These are phyloP conservation scores for Barbatosphaeria neglecta DNA, from an alignment of 495 filamentous ascomycete genomes.

Conservation along the genomic window DNA sequence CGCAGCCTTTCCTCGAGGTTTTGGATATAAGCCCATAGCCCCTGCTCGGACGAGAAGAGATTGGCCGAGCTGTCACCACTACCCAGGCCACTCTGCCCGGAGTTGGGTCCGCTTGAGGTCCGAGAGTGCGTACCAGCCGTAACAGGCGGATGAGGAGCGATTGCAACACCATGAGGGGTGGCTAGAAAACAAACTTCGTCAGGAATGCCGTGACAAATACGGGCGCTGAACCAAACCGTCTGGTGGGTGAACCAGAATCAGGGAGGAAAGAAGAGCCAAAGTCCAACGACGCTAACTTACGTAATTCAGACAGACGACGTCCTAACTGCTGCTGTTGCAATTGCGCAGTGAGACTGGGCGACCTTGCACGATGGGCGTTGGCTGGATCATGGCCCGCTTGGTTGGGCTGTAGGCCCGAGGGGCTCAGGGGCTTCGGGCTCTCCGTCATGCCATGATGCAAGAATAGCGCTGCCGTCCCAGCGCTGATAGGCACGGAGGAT, in stretches of 20 bases:
- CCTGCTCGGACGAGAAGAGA: constrained; percentile 31
- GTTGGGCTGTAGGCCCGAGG: constrained; percentile 50
- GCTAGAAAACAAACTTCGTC: not conserved
- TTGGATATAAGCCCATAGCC: constrained; percentile 38
- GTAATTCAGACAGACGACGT: constrained; percentile 36
- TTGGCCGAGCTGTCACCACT: constrained; percentile 28
- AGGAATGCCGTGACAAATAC: not conserved
- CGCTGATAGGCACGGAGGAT: constrained; percentile 33
- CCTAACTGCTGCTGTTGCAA: constrained; percentile 50
- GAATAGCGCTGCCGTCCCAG: constrained; percentile 49
- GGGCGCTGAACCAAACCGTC: not conserved
- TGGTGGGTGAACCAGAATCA: not conserved
- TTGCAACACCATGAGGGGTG: not conserved
- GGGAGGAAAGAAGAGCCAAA: not conserved
- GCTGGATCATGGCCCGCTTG: constrained; percentile 45
- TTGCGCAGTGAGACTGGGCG: constrained; percentile 57
- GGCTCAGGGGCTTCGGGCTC: constrained; percentile 78
- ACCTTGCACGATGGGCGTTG: constrained; percentile 48
- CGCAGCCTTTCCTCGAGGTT: constrained; percentile 37
- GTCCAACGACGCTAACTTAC: constrained; percentile 22
- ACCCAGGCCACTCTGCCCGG: constrained; percentile 6
- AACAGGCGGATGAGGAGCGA: not conserved
- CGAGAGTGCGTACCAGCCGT: constrained; percentile 8
- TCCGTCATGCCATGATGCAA: constrained; percentile 66
- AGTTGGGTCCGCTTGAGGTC: constrained; percentile 13